Base-by-base conservation (phyloP, 1,139 yeast genomes). In the Yamadazyma kanchanaburiensis region DNA sequence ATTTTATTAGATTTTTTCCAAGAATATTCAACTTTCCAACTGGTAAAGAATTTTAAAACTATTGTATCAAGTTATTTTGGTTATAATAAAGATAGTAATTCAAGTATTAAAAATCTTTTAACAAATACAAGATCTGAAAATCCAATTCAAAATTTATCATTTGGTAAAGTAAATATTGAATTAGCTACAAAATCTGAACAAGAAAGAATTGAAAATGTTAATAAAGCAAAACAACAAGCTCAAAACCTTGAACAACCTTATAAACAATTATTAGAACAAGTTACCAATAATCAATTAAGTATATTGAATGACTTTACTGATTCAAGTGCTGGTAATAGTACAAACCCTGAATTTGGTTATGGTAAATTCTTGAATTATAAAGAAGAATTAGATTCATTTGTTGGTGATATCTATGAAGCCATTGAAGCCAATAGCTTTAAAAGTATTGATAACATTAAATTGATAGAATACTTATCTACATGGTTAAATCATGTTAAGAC, bases 331-430 rank as follows among this genome's bases (percentile, higher is more conserved):
- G 74, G 74, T 15, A 55, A 61, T 31, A 61, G 67, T 25, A 37
- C 78, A 12, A 72, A 68, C 39, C 97, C 97, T 8, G 96, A 88
- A 56, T 88, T 65, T 51, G 96, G 96, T 3, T 86, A 74, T 44
- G 98, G 98, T 56, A 64, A 77, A 21, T 87, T 69, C 49, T 60
- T 88, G 45, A 74, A 72, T 27, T 64, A 63, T 24, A 70, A 77
- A 46, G 77, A 79, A 46, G 64, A 71, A 40, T 70, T 74, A 33
- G 49, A 60, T 16, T 53, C 60, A 21, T 66, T 84, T 43, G 49
- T 74, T 21, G 54, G 60, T 4, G 52, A 70, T 37, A 78, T 80
- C n/a, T 65, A 70, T 39, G 39, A 49, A 5, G 62, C 79, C 3
- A 53, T 83, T 24, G 76, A 76, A 44, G 51, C 60, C 11, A 68